Base-by-base conservation (phyloP, 1,139 yeast genomes). In the Hyphopichia wangnamkhiaoensis region DNA sequence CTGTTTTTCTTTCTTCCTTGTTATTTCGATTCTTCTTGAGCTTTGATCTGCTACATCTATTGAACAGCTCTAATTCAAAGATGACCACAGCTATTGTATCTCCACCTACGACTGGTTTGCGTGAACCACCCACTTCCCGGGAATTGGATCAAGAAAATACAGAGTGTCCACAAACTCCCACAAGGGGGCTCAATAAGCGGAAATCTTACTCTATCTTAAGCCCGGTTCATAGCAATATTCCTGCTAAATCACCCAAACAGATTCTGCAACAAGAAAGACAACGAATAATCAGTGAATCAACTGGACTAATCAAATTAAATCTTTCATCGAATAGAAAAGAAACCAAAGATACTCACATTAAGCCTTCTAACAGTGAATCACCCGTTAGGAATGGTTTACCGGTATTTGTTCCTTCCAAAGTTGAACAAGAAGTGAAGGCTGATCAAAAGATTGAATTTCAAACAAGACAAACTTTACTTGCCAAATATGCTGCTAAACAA, bases 251-350 rank as follows among this genome's bases (percentile, higher is more conserved):
- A 25, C 6, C 28, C 28, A 25, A 5, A 25, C n/a, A 20, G 3
- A 34, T 10, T 16, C 31, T 42, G 35, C 41, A 18, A 18, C 24
- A 30, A 16, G 12, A 13, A n/a, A 27, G 36, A 21, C 44, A 49
- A 17, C 39, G 58, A 34, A 39, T 49, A 12, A 40, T 52, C 19
- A 54, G 59, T 37, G 54, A 53, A 39, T 40, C 55, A 4, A 53
- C 58, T 1, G 59, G 59, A 7, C 40, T 56, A 17, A 57, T 44
- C 17, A 54, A 56, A 34, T 53, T 54, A 31, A 43, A 57, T 2
- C 41, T 54, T 17, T 45, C 55, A 7, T 48, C 54, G 2, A 36
- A 25, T 15, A 39, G 38, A 27, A 28, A 19, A 15, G 29, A 15
- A 5, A 6, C 34, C 26, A 14, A 21, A 21, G 34, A 23, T 5